phyloP scores from a whole-genome alignment of 495 filamentous ascomycete genomes.

The Tuber brumale region DNA sequence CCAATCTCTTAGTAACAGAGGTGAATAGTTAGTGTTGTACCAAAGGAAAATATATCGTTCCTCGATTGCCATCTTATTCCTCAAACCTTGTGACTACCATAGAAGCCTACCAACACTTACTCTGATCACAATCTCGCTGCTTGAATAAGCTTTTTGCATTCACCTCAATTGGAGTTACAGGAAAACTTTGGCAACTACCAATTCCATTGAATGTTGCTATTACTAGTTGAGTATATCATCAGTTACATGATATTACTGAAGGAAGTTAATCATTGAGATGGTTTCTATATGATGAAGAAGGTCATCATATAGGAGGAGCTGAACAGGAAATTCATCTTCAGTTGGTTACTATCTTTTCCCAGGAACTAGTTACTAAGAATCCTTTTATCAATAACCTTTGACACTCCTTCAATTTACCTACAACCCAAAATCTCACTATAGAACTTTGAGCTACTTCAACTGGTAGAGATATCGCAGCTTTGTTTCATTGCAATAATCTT shows the following conservation, averaged over 20 bases:
- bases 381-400: slow-evolving; percentile 10
- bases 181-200: slow-evolving; percentile 12
- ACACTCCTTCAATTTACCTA: neutral
- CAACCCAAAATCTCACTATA: too few species aligned
- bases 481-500: too few species aligned
- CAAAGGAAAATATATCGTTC: neutral
- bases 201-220: neutral
- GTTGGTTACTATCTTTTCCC: slow-evolving; percentile 1
- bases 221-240: slow-evolving; percentile 10
- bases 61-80: neutral
- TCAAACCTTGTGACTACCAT: neutral
- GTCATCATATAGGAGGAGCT: neutral
- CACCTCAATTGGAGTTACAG: slow-evolving; percentile 12
- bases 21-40: slow-evolving; percentile 14
- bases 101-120: neutral
- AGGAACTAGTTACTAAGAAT: slow-evolving; percentile 3
- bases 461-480: too few species aligned
- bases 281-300: neutral
- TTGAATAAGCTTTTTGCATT: neutral
- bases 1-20: too few species aligned
- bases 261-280: slow-evolving; percentile 16
- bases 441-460: neutral
- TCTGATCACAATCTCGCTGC: neutral
- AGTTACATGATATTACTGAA: slow-evolving; percentile 9
- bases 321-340: neutral